These are phyloP conservation scores for Melaleuca alternifolia DNA, from an alignment of 345 rosid species.

Conservation along the genomic window DNA sequence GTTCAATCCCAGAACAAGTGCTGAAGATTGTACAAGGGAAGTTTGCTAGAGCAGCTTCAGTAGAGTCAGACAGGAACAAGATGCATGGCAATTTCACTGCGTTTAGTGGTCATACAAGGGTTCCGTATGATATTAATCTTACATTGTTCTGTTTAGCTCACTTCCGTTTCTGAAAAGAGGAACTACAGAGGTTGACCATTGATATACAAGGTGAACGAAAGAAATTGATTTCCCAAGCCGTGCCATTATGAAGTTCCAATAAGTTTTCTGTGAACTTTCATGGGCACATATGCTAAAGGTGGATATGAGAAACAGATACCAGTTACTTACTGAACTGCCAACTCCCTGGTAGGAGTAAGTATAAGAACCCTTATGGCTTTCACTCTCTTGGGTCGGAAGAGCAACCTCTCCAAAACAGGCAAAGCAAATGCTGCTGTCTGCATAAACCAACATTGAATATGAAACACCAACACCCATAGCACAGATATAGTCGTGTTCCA, in stretches of 20 bases:
- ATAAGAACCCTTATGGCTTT: constrained; percentile 82
- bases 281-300: not conserved
- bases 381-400: constrained; percentile 80
- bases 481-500: not conserved
- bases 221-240: not conserved
- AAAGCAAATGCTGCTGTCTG: constrained; percentile 95
- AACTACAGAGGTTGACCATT: not conserved
- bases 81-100: not conserved
- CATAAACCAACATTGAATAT: not conserved
- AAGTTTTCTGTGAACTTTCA: not conserved
- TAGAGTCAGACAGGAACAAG: not conserved
- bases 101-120: not conserved
- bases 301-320: not conserved
- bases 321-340: constrained; percentile 85
- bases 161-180: not conserved
- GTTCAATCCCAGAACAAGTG: not conserved
- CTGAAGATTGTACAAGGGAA: not conserved
- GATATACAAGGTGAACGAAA: not conserved
- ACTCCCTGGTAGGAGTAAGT: constrained; percentile 89
- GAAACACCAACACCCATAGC: not conserved
- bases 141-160: not conserved
- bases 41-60: not conserved
- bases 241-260: not conserved
- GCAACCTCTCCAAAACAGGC: constrained; percentile 83
- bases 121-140: not conserved